phyloP scores from a whole-genome alignment of 2,329 filamentous ascomycete species.

The Pyricularia sp. region DNA sequence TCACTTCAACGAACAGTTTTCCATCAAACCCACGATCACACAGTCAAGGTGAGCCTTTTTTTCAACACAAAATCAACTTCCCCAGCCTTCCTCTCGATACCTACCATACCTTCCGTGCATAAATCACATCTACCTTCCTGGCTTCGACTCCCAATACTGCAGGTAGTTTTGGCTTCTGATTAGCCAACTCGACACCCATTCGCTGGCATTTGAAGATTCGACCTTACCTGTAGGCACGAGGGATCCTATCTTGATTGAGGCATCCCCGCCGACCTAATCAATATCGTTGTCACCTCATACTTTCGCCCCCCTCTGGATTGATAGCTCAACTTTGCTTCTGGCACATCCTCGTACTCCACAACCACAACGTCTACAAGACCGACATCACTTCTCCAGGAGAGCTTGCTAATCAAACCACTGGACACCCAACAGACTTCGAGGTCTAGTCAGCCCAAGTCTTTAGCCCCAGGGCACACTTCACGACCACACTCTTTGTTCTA shows the following conservation, averaged over 20 bases:
- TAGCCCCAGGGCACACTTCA: neutral
- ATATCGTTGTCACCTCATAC: neutral
- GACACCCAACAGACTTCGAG: neutral
- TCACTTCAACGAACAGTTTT: neutral
- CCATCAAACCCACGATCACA: neutral
- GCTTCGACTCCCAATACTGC: neutral
- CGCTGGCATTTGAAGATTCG: neutral
- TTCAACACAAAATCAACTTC: neutral
- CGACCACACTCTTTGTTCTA: neutral
- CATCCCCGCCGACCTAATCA: neutral
- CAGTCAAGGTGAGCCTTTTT: neutral
- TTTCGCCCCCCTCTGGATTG: neutral
- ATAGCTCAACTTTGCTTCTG: neutral
- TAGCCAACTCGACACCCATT: neutral
- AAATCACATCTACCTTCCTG: neutral
- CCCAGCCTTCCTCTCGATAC: neutral
- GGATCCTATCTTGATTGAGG: neutral
- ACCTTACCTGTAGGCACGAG: neutral
- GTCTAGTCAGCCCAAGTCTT: neutral
- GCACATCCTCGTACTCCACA: neutral
- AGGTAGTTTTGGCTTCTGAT: neutral
- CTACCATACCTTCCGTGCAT: neutral
- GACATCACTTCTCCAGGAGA: neutral
- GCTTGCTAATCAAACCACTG: neutral
- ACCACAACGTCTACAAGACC: neutral